Evolutionary conservation across 1,284 basidiomycete genomes (phyloP), one percentile per base, ranked within the genome.

Genomic region (Malassezia caprae): DNA sequence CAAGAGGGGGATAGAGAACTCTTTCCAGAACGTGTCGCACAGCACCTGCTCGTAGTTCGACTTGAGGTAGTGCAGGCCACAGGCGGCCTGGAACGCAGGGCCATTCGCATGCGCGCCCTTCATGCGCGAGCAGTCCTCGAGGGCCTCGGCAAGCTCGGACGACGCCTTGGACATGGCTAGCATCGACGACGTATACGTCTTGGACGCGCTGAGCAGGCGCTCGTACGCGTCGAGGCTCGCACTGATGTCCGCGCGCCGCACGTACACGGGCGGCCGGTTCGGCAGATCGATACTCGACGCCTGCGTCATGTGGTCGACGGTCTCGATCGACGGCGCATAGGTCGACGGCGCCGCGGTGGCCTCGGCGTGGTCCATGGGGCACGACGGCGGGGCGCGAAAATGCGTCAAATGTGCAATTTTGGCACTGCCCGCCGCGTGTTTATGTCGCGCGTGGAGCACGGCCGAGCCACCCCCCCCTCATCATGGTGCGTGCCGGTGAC

Each of bases 1-100:
- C 32, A 86, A 82, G 45, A 94, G 77, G 0, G 90, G 90, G 67
- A 85, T 86, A 77, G 93, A 89, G 60, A 94, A 90, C 52, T 84
- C 87, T 66, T 86, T 86, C 76, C 90, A 88, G 42, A 93, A 79
- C 4, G 85, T 83, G 68, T 90, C 88, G 28, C 87, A 88, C 68
- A 94, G 78, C 51, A 94, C 82, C 74, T 90, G 88, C 80, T 87
- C 89, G 67, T 93, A 88, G 75, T 93, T 93, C 51, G 86, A 84
- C 68, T 93, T 85, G 62, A 96, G 81, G 75, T 90, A 88, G 75
- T 94, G 89, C 48, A 94, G 78, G 2, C 90, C 90, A 31, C 59
- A 53, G 17, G 68, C 64, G 3, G 71, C 72, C 39, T 73, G 69
- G 37, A 74, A 52, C 8, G 53, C 59, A 1, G 65, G 53, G 12